Percentiles rank a stretch among this genome's conserved stretches.
phyloP scores from a whole-genome alignment of 805 yeast genomes.

The Wickerhamiella siamensis region DNA sequence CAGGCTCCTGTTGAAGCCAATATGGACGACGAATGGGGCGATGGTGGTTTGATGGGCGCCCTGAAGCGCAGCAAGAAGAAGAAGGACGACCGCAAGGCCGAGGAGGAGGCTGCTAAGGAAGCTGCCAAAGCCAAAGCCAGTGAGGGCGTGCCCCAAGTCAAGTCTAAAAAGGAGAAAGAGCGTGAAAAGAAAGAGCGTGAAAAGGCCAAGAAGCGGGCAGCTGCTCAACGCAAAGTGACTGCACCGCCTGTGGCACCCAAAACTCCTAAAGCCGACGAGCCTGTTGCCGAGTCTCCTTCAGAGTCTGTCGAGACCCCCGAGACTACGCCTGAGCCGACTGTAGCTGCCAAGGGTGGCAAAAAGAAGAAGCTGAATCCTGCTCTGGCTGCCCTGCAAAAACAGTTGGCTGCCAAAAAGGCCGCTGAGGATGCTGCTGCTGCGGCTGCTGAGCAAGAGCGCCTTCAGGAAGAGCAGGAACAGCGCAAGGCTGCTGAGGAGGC shows the following conservation, averaged over 20 bases:
- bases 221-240: constrained; percentile 73
- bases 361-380: constrained; percentile 81
- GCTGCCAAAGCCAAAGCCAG: constrained; percentile 25
- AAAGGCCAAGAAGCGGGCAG: constrained; percentile 80
- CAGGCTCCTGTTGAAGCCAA: constrained; percentile 22
- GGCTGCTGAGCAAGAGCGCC: constrained; percentile 54
- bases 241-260: constrained; percentile 46
- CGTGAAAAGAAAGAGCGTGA: constrained; percentile 60
- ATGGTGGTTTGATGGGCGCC: constrained; percentile 68
- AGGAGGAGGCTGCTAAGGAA: constrained; percentile 24
- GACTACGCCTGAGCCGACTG: constrained; percentile 23
- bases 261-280: constrained; percentile 25
- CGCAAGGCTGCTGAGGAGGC: constrained; percentile 48
- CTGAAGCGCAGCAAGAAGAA: constrained; percentile 67
- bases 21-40: constrained; percentile 26
- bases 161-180: constrained; percentile 90
- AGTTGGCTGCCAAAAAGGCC: constrained; percentile 76
- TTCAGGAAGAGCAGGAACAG: constrained; percentile 34
- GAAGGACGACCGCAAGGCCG: constrained; percentile 54
- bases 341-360: constrained; percentile 34
- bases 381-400: constrained; percentile 79
- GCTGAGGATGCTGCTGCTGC: constrained; percentile 70
- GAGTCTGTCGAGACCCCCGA: constrained; percentile 27
- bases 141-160: constrained; percentile 52
- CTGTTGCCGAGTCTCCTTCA: constrained; percentile 1